A percentile compares a stretch with the other conserved stretches of the same genome.
These are phyloP conservation scores for Pichia kudriavzevii DNA, from an alignment of 1,139 yeast genomes.

Conservation along the genomic window DNA sequence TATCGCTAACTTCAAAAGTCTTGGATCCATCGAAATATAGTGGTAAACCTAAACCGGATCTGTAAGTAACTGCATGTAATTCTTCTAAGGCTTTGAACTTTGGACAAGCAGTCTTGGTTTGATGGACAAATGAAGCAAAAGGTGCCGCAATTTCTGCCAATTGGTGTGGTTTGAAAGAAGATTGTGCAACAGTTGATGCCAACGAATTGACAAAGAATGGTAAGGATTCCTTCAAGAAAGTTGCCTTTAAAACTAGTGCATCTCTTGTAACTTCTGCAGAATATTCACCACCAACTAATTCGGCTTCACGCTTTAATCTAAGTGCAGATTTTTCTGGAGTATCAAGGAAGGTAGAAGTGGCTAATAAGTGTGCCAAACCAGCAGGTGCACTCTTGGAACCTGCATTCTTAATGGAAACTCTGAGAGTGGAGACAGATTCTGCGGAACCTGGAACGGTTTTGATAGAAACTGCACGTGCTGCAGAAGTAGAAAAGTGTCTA, in stretches of 20 bases:
- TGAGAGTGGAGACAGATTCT: slow-evolving; percentile 52
- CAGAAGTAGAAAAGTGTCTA: slow-evolving; percentile 16
- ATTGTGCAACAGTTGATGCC: slow-evolving; percentile 65
- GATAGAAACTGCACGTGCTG: slow-evolving; percentile 32
- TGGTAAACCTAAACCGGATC: slow-evolving; percentile 84
- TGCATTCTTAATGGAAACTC: slow-evolving; percentile 68
- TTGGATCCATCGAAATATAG: slow-evolving; percentile 58
- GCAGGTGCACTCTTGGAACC: slow-evolving; percentile 69
- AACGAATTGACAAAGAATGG: slow-evolving; percentile 89
- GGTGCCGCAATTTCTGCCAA: slow-evolving; percentile 76
- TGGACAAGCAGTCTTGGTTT: slow-evolving; percentile 44
- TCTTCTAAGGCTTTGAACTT: slow-evolving; percentile 64
- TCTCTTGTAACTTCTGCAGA: slow-evolving; percentile 73
- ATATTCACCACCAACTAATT: slow-evolving; percentile 83
- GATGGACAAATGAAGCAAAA: slow-evolving; percentile 53
- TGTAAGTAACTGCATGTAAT: slow-evolving; percentile 76
- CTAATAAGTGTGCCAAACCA: slow-evolving; percentile 80
- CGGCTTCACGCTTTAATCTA: slow-evolving; percentile 91
- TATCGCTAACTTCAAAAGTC: slow-evolving; percentile 50
- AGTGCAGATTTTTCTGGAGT: slow-evolving; percentile 80
- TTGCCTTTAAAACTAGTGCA: slow-evolving; percentile 67
- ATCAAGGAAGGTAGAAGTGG: slow-evolving; percentile 80
- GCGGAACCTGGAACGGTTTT: slow-evolving; percentile 33
- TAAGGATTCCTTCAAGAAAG: slow-evolving; percentile 78
- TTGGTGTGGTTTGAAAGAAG: slow-evolving; percentile 79